Conservation (phyloP, 148 eudicot genomes). For the Fallopia convolvulus region DNA sequence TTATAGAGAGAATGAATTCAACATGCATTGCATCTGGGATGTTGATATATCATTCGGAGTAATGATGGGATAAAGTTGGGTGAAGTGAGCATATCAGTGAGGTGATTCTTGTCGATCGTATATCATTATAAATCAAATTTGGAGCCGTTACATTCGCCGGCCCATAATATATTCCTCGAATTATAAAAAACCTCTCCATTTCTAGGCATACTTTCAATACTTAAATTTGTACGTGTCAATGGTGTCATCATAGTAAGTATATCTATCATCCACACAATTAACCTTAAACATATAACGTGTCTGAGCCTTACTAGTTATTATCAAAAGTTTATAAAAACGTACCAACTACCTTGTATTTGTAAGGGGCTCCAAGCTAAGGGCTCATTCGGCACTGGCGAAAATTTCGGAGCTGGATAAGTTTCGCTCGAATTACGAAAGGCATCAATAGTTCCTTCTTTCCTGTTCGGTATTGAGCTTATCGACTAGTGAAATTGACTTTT, state of each 20-base stretch:
- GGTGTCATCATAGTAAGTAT: neutral
- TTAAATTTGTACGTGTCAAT: neutral
- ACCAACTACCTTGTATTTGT: too few species aligned
- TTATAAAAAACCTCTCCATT: neutral
- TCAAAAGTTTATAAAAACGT: too few species aligned
- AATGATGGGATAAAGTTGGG: neutral
- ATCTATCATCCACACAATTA: too few species aligned
- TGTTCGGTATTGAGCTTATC: too few species aligned
- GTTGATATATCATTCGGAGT: neutral
- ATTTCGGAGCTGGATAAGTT: too few species aligned
- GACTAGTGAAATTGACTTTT: too few species aligned
- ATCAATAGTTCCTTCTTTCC: too few species aligned
- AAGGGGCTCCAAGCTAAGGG: too few species aligned
- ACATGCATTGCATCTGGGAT: neutral
- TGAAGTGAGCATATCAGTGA: slow-evolving; percentile 1
- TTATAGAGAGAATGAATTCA: neutral
- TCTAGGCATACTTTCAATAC: neutral
- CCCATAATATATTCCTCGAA: neutral
- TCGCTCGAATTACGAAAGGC: too few species aligned
- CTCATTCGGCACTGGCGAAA: too few species aligned
- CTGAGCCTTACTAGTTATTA: too few species aligned
- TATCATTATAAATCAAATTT: neutral
- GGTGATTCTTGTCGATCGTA: neutral
- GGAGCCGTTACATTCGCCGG: neutral
- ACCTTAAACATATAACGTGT: too few species aligned